phyloP scores from a whole-genome alignment of 352 stramenopile species.

The Phytophthora cactorum region DNA sequence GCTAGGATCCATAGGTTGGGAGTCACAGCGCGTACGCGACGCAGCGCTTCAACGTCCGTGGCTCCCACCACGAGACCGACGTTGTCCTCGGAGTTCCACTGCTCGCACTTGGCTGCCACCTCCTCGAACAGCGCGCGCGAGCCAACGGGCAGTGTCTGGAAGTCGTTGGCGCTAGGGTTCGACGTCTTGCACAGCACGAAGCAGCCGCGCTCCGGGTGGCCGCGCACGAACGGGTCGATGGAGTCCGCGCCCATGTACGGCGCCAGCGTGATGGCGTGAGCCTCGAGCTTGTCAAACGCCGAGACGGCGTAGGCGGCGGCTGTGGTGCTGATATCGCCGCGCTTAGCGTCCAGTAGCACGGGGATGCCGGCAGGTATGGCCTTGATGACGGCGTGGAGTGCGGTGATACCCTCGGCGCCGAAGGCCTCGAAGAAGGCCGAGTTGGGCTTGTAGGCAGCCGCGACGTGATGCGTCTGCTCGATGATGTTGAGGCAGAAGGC shows the following conservation, averaged over 20 bases:
- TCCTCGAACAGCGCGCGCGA: conserved; percentile 84
- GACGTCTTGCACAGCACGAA: conserved; percentile 99
- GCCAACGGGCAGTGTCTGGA: conserved; percentile 88
- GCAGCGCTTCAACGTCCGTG: conserved; percentile 95
- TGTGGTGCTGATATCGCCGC: conserved; percentile 98
- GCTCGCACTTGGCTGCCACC: conserved; percentile 89
- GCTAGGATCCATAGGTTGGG: conserved; percentile 97
- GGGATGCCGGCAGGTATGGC: conserved; percentile 92
- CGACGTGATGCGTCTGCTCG: conserved; percentile 92
- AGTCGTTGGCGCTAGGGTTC: conserved; percentile 97
- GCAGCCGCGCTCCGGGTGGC: conserved; percentile 84
- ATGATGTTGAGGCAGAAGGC: conserved; percentile 96
- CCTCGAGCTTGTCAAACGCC: conserved; percentile 93
- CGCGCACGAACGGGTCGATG: conserved; percentile 96
- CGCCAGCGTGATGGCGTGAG: conserved; percentile 96
- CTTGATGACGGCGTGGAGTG: conserved; percentile 92
- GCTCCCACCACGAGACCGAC: conserved; percentile 98
- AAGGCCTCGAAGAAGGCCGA: conserved; percentile 98
- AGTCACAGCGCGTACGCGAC: conserved; percentile 81
- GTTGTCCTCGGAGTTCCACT: conserved; percentile 92
- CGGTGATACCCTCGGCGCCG: conserved; percentile 85
- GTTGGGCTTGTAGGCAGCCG: conserved; percentile 99
- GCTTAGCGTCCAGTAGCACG: conserved; percentile 98
- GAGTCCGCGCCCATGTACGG: conserved; percentile 99
- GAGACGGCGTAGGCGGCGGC: conserved; percentile 96